A percentile compares a stretch with the other conserved stretches of the same genome.
Conservation (phyloP, 2,329 filamentous ascomycete species). For the Aspergillus pseudoglaucus region DNA sequence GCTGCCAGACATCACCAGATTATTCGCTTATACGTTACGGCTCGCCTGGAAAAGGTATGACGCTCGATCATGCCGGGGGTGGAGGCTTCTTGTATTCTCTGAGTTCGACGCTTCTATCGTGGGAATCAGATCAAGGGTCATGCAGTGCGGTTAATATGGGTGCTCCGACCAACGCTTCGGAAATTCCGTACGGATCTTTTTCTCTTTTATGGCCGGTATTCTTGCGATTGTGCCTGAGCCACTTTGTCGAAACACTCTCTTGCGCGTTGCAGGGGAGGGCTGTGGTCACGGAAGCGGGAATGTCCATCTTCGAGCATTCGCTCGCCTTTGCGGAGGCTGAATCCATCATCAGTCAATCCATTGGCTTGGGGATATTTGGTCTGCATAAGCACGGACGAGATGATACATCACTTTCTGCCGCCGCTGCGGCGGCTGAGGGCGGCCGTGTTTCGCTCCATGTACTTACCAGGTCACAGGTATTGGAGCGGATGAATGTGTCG, state of each 20-base stretch:
- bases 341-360: slow-evolving; percentile 71
- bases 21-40: slow-evolving; percentile 66
- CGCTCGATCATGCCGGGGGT: slow-evolving; percentile 63
- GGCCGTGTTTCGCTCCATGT: slow-evolving; percentile 30
- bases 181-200: slow-evolving; percentile 67
- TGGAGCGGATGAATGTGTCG: slow-evolving; percentile 77
- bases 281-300: slow-evolving; percentile 78
- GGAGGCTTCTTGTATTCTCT: slow-evolving; percentile 66
- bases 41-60: slow-evolving; percentile 56
- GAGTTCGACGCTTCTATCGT: slow-evolving; percentile 65
- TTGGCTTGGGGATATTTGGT: slow-evolving; percentile 63
- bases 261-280: slow-evolving; percentile 80
- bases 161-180: slow-evolving; percentile 44
- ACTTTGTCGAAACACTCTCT: slow-evolving; percentile 81
- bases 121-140: slow-evolving; percentile 65
- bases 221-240: slow-evolving; percentile 56
- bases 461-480: slow-evolving; percentile 49
- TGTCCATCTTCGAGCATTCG: slow-evolving; percentile 95
- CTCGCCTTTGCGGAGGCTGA: slow-evolving; percentile 95
- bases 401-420: slow-evolving; percentile 35
- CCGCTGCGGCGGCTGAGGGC: slow-evolving; percentile 8
- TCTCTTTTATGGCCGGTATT: slow-evolving; percentile 54
- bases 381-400: slow-evolving; percentile 41
- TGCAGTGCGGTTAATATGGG: slow-evolving; percentile 72
- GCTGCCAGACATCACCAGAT: slow-evolving; percentile 78